phyloP scores from a whole-genome alignment of 306 rosid species.

The Comarum palustre region DNA sequence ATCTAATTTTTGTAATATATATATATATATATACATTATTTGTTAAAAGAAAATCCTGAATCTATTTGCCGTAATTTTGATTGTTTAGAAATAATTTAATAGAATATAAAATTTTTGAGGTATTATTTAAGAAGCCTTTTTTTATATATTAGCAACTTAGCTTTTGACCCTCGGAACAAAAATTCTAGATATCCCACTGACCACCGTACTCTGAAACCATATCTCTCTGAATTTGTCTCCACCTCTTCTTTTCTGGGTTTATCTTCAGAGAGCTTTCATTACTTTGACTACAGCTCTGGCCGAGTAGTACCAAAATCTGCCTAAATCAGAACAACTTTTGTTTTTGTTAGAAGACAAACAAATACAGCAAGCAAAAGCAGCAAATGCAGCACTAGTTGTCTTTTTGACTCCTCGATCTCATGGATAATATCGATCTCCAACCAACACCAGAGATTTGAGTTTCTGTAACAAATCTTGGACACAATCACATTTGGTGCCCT shows the following conservation, averaged over 20 bases:
- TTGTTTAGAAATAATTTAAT: no score
- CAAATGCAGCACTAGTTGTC: conserved; percentile 15
- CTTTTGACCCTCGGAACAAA: no score
- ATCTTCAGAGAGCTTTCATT: conserved; percentile 28
- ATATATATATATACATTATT: no score
- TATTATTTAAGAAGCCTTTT: no score
- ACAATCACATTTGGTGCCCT: background rate
- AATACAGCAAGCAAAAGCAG: conserved; percentile 7
- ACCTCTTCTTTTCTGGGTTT: conserved; percentile 22
- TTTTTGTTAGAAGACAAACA: conserved; percentile 34
- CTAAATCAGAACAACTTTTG: conserved; percentile 22
- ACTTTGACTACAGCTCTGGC: conserved; percentile 25
- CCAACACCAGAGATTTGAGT: conserved; percentile 17
- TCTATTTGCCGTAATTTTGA: no score
- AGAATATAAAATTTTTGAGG: no score
- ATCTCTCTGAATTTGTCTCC: conserved; percentile 30
- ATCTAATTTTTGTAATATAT: no score
- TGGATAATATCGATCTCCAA: conserved; percentile 26
- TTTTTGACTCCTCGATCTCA: conserved; percentile 26
- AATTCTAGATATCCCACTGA: no score
- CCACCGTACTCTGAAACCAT: conserved; percentile 27
- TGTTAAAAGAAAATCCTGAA: no score
- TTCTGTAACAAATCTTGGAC: conserved; percentile 12
- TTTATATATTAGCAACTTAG: no score
- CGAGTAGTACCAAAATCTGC: background rate